Conservation (phyloP, 495 filamentous ascomycete genomes). For the Aspergillus coremiiformis region DNA sequence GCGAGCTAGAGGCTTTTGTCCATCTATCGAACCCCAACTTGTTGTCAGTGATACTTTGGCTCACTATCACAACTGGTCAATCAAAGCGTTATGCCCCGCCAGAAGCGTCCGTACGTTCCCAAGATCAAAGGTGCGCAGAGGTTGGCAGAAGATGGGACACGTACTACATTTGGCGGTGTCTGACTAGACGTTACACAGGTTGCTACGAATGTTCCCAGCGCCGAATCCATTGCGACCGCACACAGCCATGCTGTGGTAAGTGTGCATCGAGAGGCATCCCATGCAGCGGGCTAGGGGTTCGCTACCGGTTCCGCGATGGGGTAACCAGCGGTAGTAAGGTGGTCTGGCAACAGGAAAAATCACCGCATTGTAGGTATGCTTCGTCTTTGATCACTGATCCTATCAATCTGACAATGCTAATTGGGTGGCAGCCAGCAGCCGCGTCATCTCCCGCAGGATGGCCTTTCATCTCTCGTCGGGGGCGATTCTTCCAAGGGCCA, state of each 20-base stretch:
- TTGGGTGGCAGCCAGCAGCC: neutral
- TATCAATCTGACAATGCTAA: neutral
- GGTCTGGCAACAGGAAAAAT: neutral
- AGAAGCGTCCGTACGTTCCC: slow-evolving; percentile 2
- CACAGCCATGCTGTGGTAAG: slow-evolving; percentile 6
- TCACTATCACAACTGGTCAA: neutral
- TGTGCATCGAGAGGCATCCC: slow-evolving; percentile 1
- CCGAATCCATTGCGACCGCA: slow-evolving; percentile 9
- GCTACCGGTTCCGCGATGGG: slow-evolving; percentile 4
- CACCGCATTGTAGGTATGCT: neutral
- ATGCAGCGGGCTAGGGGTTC: slow-evolving; percentile 8
- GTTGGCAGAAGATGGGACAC: no score
- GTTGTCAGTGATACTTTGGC: neutral
- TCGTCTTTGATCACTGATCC: neutral
- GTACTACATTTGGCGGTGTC: neutral
- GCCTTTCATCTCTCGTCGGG: neutral
- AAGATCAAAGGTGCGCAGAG: slow-evolving; percentile 5
- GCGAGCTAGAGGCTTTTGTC: neutral
- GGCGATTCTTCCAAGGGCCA: neutral
- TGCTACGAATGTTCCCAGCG: slow-evolving; percentile 13
- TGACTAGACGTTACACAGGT: neutral
- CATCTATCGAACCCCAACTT: neutral
- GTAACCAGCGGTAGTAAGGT: neutral
- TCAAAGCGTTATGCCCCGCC: neutral
- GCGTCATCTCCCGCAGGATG: neutral